phyloP scores from a whole-genome alignment of 23 red algal genomes.

The Gracilaria domingensis region DNA sequence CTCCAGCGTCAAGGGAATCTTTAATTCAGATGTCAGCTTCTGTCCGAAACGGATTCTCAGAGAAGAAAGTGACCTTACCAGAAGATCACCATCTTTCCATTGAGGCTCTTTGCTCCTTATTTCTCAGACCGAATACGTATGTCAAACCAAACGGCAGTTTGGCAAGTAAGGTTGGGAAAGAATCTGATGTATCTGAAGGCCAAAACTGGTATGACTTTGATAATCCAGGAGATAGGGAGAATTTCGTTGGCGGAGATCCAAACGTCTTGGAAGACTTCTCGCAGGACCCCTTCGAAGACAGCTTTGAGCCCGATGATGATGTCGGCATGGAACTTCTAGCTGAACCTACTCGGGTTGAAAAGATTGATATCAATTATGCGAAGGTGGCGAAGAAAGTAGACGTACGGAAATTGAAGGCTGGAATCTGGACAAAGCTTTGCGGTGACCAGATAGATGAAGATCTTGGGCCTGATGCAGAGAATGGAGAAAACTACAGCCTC shows the following conservation, averaged over 20 bases:
- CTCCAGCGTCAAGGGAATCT: constrained; percentile 44
- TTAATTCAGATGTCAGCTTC: constrained; percentile 54
- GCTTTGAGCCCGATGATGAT: constrained; percentile 28
- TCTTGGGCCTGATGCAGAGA: not conserved
- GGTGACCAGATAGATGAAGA: constrained; percentile 12
- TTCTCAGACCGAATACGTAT: constrained; percentile 61
- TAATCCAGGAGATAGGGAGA: constrained; percentile 49
- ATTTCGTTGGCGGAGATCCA: constrained; percentile 25
- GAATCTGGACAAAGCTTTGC: constrained; percentile 83
- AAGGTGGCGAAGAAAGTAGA: constrained; percentile 96
- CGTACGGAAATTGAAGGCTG: constrained; percentile 83
- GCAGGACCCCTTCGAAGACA: not conserved
- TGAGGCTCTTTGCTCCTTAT: constrained; percentile 57
- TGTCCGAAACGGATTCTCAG: constrained; percentile 48
- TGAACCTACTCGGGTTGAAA: constrained; percentile 68
- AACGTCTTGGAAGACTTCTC: constrained; percentile 23
- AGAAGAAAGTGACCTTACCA: constrained; percentile 77
- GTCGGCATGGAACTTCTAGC: constrained; percentile 44
- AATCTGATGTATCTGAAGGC: constrained; percentile 17
- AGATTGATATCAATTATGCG: constrained; percentile 85
- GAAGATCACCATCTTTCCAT: constrained; percentile 73
- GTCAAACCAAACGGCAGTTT: constrained; percentile 18
- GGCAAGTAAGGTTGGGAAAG: not conserved
- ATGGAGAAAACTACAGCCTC: not conserved
- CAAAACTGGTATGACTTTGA: constrained; percentile 63